Base-by-base conservation (phyloP, 176 grass and related monocot genomes). In the Microstegium vimineum region DNA sequence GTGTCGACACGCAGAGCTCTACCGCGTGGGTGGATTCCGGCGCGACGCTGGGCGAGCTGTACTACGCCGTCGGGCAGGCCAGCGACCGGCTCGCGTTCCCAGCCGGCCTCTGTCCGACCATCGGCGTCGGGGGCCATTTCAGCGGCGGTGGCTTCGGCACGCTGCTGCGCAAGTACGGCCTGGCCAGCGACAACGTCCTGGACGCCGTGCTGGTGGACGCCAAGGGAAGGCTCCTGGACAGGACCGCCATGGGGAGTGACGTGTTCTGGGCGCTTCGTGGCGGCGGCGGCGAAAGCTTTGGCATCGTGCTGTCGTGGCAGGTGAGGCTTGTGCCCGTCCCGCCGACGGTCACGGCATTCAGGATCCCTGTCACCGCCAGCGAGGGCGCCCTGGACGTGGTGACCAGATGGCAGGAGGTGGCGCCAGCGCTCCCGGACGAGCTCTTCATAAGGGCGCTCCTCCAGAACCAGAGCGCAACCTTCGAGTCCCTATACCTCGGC, bases 21-120 rank as follows among this genome's bases (percentile, higher is more conserved):
- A 86, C 82, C 18, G 93, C 88, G 30, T 90, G 90, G 90, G 93
- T 93, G 8, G 82, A 90, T 26, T 83, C 93, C 34, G 93, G 93
- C 74, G 89, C 86, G 35, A 89, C 86, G 18, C 22, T 91, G 22
- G 90, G 88, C 27, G 90, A 93, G 60, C 72, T 87, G 0, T 97
- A 91, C 81, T 91, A 93, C 61, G 62, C 69, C 16, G 77, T 97
- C 22, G 79, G 35, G 16, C 72, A 84, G 63, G 80, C 67, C 23
- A 91, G 81, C 52, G 15, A 3, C n/a, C 31, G 1, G 10, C 60
- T 86, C 3, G 89, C 75, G 2, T 93, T 93, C 83, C 88, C 94
- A 0, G 86, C 72, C 6, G 91, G 94, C 6, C 60, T 88, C 32
- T 97, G 91, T 59, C 83, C 83, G 33, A 93, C 94, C 17, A 60